Evolutionary conservation across 176 grass and related monocot species (phyloP).

Genomic region (Bothriochloa decipiens): DNA sequence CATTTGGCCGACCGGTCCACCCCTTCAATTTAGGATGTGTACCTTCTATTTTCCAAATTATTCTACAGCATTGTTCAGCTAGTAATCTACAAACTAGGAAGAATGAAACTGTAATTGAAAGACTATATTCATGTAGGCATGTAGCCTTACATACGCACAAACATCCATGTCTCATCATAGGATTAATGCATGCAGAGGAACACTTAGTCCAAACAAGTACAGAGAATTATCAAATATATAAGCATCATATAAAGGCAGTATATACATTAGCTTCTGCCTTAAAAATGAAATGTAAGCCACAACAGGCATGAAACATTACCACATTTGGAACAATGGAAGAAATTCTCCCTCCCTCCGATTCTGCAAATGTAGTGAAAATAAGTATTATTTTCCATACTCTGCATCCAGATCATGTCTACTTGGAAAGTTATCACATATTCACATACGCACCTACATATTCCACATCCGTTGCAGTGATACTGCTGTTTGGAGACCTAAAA

Average conservation of each 20-base stretch:
- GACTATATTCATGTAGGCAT: neutral
- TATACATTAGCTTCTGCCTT: neutral
- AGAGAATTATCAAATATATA: neutral
- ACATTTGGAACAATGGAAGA: slow-evolving; percentile 89
- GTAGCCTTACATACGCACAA: slow-evolving; percentile 5
- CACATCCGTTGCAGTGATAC: slow-evolving; percentile 89
- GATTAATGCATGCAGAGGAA: neutral
- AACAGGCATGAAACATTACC: slow-evolving; percentile 54
- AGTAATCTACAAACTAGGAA: slow-evolving; percentile 18
- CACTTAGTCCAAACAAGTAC: neutral
- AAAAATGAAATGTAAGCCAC: slow-evolving; percentile 7
- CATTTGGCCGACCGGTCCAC: neutral
- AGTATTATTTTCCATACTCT: slow-evolving; percentile 5
- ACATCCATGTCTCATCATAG: neutral
- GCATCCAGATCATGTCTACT: neutral
- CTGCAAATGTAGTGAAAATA: slow-evolving; percentile 47
- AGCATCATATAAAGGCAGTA: neutral
- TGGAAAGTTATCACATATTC: neutral
- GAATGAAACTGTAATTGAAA: neutral
- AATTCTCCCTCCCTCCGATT: slow-evolving; percentile 89
- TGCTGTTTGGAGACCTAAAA: slow-evolving; percentile 87
- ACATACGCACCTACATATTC: slow-evolving; percentile 79
- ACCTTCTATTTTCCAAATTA: neutral
- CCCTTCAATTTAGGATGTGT: neutral
- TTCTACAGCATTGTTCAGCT: neutral